Conservation (phyloP, 176 grass and related monocot species). For the Poa pratensis region DNA sequence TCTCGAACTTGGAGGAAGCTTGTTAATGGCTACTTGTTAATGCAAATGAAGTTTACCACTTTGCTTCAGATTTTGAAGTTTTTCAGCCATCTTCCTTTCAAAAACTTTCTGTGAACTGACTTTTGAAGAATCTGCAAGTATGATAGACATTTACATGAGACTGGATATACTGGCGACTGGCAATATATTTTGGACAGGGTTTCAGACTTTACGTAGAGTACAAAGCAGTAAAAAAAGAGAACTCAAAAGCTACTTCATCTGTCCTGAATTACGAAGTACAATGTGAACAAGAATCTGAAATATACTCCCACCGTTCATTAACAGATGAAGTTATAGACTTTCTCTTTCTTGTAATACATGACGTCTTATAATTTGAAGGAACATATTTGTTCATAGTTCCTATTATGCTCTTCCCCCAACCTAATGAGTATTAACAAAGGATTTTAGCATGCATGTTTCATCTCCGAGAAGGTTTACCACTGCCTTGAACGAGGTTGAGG, state of each 20-base stretch:
- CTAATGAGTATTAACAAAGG: not conserved
- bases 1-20: slow-evolving; percentile 29
- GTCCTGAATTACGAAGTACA: not conserved
- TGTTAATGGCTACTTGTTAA: slow-evolving; percentile 32
- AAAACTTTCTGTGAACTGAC: slow-evolving; percentile 63
- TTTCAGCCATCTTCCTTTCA: slow-evolving; percentile 93
- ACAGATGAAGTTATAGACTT: not conserved
- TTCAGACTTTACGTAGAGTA: not conserved
- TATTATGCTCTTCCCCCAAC: not conserved
- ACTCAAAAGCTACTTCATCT: not conserved
- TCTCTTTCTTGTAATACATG: slow-evolving; percentile 1
- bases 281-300: slow-evolving; percentile 27
- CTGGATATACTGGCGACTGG: not conserved
- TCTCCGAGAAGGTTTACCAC: slow-evolving; percentile 3
- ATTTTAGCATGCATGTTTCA: slow-evolving; percentile 12
- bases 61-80: slow-evolving; percentile 80
- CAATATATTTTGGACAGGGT: not conserved
- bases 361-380: not conserved
- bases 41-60: slow-evolving; percentile 63
- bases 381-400: not conserved
- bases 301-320: not conserved
- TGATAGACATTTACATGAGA: slow-evolving; percentile 35
- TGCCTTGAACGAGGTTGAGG: not conserved
- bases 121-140: slow-evolving; percentile 73
- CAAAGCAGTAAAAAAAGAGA: not conserved